These are phyloP conservation scores for Geranomyces michiganensis DNA, from an alignment of 192 early-diverging fungal genomes.

Conservation along the genomic window DNA sequence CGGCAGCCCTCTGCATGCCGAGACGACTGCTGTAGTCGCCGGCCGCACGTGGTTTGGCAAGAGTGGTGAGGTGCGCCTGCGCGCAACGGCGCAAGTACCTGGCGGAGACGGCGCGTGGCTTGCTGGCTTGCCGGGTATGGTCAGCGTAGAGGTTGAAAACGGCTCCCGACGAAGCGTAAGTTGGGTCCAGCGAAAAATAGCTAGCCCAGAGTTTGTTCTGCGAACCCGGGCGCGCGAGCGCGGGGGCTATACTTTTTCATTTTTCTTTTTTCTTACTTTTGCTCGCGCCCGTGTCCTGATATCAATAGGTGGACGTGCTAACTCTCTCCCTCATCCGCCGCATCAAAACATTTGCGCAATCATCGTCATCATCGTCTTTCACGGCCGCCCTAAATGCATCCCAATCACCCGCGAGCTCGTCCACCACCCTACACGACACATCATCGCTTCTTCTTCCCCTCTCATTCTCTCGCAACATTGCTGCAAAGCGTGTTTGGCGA, in stretches of 20 bases:
- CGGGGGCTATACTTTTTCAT: no score
- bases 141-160: conserved; percentile 46
- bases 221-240: no score
- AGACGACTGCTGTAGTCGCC: conserved; percentile 16
- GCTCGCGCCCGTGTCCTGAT: no score
- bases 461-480: conserved; percentile 36
- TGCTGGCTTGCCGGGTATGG: conserved; percentile 39
- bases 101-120: conserved; percentile 27
- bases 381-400: conserved; percentile 8
- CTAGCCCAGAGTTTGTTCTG: no score
- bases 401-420: background rate
- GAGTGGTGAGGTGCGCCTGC: conserved; percentile 39
- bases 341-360: conserved; percentile 47
- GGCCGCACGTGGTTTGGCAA: conserved; percentile 36
- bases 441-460: conserved; percentile 36
- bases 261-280: no score
- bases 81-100: conserved; percentile 31
- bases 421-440: conserved; percentile 3
- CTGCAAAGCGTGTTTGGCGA: conserved; percentile 33
- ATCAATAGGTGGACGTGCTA: conserved; percentile 36
- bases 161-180: conserved; percentile 36
- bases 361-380: background rate
- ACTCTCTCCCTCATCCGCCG: conserved; percentile 43
- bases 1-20: conserved; percentile 19
- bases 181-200: no score